Percentiles rank a stretch among this genome's conserved stretches.
Evolutionary conservation across 2,329 filamentous ascomycete genomes (phyloP).

Genomic region (Fusarium proliferatum): DNA sequence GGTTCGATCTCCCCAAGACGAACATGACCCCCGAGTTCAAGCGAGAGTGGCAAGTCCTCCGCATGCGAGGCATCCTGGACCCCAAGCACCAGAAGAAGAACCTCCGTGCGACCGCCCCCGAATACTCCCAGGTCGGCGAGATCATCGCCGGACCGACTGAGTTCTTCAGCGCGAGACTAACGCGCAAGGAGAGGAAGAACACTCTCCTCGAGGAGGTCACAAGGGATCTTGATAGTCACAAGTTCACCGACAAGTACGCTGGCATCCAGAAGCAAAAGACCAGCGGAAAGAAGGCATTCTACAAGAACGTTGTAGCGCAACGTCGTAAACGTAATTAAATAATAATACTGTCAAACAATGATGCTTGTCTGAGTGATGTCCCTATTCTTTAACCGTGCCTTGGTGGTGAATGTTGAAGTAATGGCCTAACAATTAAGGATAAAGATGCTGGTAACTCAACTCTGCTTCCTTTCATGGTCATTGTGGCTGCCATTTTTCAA

Average conservation of each 20-base stretch:
- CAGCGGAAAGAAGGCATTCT: slow-evolving; percentile 90
- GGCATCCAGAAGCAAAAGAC: slow-evolving; percentile 85
- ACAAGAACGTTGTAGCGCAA: slow-evolving; percentile 77
- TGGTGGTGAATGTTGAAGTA: background rate
- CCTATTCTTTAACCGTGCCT: background rate
- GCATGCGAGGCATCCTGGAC: slow-evolving; percentile 89
- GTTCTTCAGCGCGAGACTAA: slow-evolving; percentile 82
- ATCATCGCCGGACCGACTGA: slow-evolving; percentile 91
- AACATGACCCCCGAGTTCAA: slow-evolving; percentile 86
- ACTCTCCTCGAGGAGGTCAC: slow-evolving; percentile 90
- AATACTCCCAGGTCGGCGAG: slow-evolving; percentile 89
- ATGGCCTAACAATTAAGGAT: background rate
- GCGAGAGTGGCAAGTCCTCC: slow-evolving; percentile 87
- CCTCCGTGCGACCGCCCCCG: slow-evolving; percentile 72
- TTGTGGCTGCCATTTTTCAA: background rate
- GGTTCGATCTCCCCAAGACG: slow-evolving; percentile 90
- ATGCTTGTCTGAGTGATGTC: background rate
- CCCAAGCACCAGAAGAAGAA: slow-evolving; percentile 96
- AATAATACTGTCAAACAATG: background rate
- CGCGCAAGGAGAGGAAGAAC: slow-evolving; percentile 87
- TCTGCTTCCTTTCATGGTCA: background rate
- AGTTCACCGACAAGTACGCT: slow-evolving; percentile 88
- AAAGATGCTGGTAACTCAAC: background rate
- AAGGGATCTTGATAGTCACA: slow-evolving; percentile 59
- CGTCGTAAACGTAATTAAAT: slow-evolving; percentile 47